Conservation (phyloP, 331 rosid genomes). For the Quercus lobata region DNA sequence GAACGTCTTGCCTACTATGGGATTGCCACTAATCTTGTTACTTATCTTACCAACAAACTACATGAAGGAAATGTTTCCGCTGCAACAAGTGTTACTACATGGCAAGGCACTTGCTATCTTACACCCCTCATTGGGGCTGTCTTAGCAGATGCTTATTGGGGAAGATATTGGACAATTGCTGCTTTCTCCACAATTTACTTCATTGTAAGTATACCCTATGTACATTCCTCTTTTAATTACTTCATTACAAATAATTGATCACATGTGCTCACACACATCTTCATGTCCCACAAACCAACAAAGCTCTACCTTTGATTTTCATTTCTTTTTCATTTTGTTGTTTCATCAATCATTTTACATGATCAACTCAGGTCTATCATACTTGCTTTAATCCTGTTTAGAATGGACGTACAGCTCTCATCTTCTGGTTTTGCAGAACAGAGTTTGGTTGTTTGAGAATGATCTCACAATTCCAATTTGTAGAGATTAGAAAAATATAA, state of each 20-base stretch:
- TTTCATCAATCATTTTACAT: neutral
- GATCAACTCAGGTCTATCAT: neutral
- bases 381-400: conserved; percentile 6
- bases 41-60: conserved; percentile 78
- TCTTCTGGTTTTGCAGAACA: neutral
- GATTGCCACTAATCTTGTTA: conserved; percentile 85
- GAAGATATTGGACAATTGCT: conserved; percentile 99
- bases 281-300: neutral
- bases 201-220: conserved; percentile 40
- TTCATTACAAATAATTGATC: neutral
- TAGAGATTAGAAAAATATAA: neutral
- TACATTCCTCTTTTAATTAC: neutral
- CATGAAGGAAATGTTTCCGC: conserved; percentile 88
- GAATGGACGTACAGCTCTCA: neutral
- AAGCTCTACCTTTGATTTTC: neutral
- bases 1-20: conserved; percentile 97
- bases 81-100: conserved; percentile 91
- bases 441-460: neutral
- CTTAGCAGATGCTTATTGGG: conserved; percentile 95
- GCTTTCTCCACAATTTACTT: conserved; percentile 69
- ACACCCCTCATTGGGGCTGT: conserved; percentile 96
- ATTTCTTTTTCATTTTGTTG: conserved; percentile 6
- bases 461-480: neutral
- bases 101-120: conserved; percentile 99
- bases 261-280: neutral